Conservation (phyloP, 345 rosid genomes). For the Cardamine occulta region DNA sequence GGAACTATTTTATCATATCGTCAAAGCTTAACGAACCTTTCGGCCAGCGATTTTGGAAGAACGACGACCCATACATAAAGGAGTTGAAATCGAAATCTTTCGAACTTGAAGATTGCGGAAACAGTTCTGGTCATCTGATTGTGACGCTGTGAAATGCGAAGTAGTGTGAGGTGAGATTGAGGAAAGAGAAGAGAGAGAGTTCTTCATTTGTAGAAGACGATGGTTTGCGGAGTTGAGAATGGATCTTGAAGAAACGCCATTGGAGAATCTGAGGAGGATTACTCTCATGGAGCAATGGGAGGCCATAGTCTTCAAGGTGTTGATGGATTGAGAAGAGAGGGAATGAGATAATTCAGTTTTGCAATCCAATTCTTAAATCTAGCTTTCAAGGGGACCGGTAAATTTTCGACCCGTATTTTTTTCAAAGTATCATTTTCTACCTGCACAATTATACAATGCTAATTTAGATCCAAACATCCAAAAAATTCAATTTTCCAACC, state of each 20-base stretch:
- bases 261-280: constrained; percentile 52
- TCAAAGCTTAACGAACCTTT: constrained; percentile 51
- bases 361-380: background rate
- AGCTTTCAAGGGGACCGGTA: no score
- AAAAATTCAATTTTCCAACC: no score
- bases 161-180: constrained; percentile 45
- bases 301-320: constrained; percentile 41
- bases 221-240: constrained; percentile 38
- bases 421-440: no score
- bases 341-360: background rate
- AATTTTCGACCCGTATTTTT: no score
- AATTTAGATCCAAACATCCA: no score
- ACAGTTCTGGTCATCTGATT: constrained; percentile 30
- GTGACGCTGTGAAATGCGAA: constrained; percentile 26
- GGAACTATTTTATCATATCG: background rate
- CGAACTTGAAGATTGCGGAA: constrained; percentile 42
- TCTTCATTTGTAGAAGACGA: constrained; percentile 38
- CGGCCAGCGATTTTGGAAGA: constrained; percentile 90
- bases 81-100: constrained; percentile 64
- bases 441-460: no score
- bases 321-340: constrained; percentile 28
- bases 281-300: constrained; percentile 49
- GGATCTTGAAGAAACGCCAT: constrained; percentile 48
- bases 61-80: constrained; percentile 87
- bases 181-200: constrained; percentile 48